These are phyloP conservation scores for Scedosporium boydii DNA, from an alignment of 2,329 filamentous ascomycete genomes.

Conservation along the genomic window DNA sequence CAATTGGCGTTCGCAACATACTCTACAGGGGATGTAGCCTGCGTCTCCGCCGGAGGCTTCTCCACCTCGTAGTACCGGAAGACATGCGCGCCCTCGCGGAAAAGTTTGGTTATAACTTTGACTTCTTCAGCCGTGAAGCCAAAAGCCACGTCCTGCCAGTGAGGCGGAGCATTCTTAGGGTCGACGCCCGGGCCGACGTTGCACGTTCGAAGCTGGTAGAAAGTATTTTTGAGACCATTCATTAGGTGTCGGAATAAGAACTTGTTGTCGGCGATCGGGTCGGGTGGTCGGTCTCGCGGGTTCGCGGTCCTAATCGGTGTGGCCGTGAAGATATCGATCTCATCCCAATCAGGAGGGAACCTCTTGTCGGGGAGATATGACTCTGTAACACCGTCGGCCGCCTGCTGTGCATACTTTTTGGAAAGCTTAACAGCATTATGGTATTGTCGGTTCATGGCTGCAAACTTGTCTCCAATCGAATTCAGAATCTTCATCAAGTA, in stretches of 20 bases:
- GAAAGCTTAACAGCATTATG: slow-evolving; percentile 91
- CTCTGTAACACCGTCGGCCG: slow-evolving; percentile 53
- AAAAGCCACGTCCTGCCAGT: slow-evolving; percentile 93
- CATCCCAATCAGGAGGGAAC: slow-evolving; percentile 83
- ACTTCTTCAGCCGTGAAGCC: slow-evolving; percentile 98
- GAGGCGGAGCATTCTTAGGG: slow-evolving; percentile 65
- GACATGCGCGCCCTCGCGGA: slow-evolving; percentile 90
- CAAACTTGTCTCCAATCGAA: slow-evolving; percentile 96
- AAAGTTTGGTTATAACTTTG: slow-evolving; percentile 90
- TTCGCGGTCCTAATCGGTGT: slow-evolving; percentile 89
- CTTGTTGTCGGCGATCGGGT: slow-evolving; percentile 93
- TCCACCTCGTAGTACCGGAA: slow-evolving; percentile 96
- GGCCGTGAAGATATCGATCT: slow-evolving; percentile 93
- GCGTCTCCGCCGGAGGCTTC: slow-evolving; percentile 37
- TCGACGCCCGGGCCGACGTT: slow-evolving; percentile 69
- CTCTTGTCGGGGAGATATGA: slow-evolving; percentile 79
- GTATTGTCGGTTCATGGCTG: slow-evolving; percentile 94
- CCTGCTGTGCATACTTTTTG: slow-evolving; percentile 62
- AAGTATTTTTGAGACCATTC: slow-evolving; percentile 91
- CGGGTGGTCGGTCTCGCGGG: slow-evolving; percentile 75
- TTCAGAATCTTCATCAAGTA: slow-evolving; percentile 96
- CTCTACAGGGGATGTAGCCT: slow-evolving; percentile 65
- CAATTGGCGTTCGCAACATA: slow-evolving; percentile 90
- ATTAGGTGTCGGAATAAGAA: slow-evolving; percentile 96
- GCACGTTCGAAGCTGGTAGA: slow-evolving; percentile 87